These are phyloP conservation scores for Vaccinium corymbosum DNA, from an alignment of 148 eudicot genomes.

Conservation along the genomic window DNA sequence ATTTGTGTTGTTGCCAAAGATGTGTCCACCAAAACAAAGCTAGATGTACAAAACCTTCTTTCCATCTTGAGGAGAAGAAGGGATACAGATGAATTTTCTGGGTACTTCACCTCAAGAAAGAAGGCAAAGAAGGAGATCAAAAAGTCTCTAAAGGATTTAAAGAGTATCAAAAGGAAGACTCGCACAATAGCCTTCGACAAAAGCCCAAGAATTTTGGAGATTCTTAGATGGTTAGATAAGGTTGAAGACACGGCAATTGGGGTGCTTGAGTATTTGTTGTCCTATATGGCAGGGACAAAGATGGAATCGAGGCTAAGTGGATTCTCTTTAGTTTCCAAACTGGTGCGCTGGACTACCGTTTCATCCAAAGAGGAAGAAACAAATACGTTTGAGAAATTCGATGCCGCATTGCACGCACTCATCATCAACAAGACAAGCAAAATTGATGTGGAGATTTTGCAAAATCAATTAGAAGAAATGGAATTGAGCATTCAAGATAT, in stretches of 20 bases:
- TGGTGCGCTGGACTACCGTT: too few relatives aligned
- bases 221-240: slow-evolving; percentile 17
- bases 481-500: slow-evolving; percentile 19
- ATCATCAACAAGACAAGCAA: slow-evolving; percentile 4
- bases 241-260: slow-evolving; percentile 21
- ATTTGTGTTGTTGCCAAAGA: slow-evolving; percentile 41
- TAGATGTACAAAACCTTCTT: slow-evolving; percentile 32
- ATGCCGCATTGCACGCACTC: slow-evolving; percentile 9
- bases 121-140: slow-evolving; percentile 25
- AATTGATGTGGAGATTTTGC: slow-evolving; percentile 11
- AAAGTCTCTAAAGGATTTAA: slow-evolving; percentile 34
- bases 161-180: slow-evolving; percentile 14
- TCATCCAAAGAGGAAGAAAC: too few relatives aligned
- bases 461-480: slow-evolving; percentile 13
- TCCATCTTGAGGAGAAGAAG: slow-evolving; percentile 38
- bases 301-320: not conserved
- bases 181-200: not conserved
- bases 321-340: not conserved
- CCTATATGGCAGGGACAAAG: slow-evolving; percentile 15
- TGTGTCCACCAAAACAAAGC: slow-evolving; percentile 30
- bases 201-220: not conserved
- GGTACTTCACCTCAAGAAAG: slow-evolving; percentile 31
- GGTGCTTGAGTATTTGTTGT: slow-evolving; percentile 20
- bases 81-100: slow-evolving; percentile 22
- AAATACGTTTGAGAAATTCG: slow-evolving; percentile 12